These are phyloP conservation scores for Aphanomyces stellatus DNA, from an alignment of 352 stramenopile genomes.

Conservation along the genomic window DNA sequence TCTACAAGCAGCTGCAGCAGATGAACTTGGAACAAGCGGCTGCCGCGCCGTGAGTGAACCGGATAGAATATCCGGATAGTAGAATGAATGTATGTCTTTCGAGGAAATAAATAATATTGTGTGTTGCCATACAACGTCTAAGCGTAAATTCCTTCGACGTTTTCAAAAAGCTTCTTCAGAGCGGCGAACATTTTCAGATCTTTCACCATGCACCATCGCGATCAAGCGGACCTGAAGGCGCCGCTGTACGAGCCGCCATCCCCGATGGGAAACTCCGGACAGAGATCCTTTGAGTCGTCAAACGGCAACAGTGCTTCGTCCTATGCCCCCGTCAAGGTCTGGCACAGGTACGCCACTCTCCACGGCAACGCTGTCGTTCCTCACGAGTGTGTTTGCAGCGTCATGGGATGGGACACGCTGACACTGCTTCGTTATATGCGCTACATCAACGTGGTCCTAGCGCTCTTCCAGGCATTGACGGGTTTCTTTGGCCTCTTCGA, in stretches of 20 bases:
- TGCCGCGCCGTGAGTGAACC: too few species aligned
- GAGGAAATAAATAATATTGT: too few species aligned
- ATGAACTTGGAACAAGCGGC: slow-evolving; percentile 8
- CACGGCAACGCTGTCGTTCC: neutral
- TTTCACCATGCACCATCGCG: neutral
- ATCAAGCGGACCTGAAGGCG: slow-evolving; percentile 10
- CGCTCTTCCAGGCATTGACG: slow-evolving; percentile 68
- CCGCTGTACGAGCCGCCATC: slow-evolving; percentile 10
- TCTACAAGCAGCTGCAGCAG: slow-evolving; percentile 9
- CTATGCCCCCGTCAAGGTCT: neutral
- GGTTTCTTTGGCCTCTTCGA: slow-evolving; percentile 82
- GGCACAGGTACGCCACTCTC: slow-evolving; percentile 5
- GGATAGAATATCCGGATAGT: too few species aligned
- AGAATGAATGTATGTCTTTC: too few species aligned
- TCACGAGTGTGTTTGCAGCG: slow-evolving; percentile 21
- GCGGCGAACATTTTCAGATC: too few species aligned
- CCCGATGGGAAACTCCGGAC: neutral
- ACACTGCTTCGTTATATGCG: slow-evolving; percentile 72
- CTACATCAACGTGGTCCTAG: slow-evolving; percentile 75
- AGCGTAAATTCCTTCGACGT: too few species aligned
- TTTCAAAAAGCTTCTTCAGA: too few species aligned
- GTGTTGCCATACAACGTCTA: too few species aligned
- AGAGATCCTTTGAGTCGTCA: neutral
- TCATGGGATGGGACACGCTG: slow-evolving; percentile 56
- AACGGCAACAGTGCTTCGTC: neutral